Base-by-base conservation (phyloP, 73 alveolate species). In the Blepharisma stoltei region DNA sequence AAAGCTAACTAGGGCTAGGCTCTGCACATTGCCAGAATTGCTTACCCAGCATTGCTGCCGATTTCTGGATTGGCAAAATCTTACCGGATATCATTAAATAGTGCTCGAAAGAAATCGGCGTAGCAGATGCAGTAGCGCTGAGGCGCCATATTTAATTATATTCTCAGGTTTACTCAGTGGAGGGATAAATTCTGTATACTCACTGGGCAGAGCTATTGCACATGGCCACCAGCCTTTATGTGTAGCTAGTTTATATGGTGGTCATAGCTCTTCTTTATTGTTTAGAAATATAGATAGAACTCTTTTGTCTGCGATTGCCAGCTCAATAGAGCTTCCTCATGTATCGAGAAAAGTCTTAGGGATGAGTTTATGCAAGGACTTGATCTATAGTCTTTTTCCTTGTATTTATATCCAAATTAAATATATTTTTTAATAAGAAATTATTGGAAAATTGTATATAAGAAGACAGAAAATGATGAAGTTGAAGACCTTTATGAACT, bases 401-500 rank as follows among this genome's bases (percentile, higher is more conserved):
- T n/a, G n/a, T n/a, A n/a, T n/a, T n/a, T n/a, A n/a, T n/a, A n/a
- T n/a, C n/a, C n/a, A n/a, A n/a, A n/a, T n/a, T n/a, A n/a, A n/a
- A n/a, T n/a, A n/a, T n/a, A n/a, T n/a, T n/a, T n/a, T n/a, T n/a
- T n/a, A n/a, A n/a, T n/a, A n/a, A n/a, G n/a, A n/a, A n/a, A n/a
- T n/a, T n/a, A n/a, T n/a, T n/a, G n/a, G n/a, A n/a, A n/a, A n/a
- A n/a, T n/a, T n/a, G n/a, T n/a, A n/a, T n/a, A n/a, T 32, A 32
- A 32, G 3, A 32, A 32, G 20, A 54, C 67, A 9, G 82, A 79
- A 6, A 70, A 73, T 18, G 99, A 96, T 88, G 99, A 96, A 84
- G 99, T 95, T 21, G 99, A 96, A 86, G 99, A 96, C 84, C 89
- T 96, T 54, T 96, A 67, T 80, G 87, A 84, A 76, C 82, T 93